Evolutionary conservation across 2,329 filamentous ascomycete species (phyloP), one percentile per base, ranked within the genome.

Genomic region (Penicillium griseofulvum): DNA sequence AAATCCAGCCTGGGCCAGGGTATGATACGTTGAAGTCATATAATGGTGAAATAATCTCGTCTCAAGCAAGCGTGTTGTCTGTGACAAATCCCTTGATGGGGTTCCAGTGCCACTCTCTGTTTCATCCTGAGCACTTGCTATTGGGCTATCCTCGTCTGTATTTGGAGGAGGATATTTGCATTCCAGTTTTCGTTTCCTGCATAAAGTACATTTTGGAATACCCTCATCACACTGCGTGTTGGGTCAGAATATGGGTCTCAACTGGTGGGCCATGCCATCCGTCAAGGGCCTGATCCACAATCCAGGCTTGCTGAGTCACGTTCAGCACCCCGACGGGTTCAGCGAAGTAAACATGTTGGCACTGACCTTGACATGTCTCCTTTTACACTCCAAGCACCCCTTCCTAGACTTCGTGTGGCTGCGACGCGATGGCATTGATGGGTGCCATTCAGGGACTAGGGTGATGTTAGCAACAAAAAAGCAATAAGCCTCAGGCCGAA

Each of bases 381-480:
- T 65, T 57, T 75, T 75, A 64, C 72, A 75, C 53, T 73, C 70
- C 55, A 68, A 62, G 53, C 72, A 75, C 36, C 72, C 72, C 61
- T 71, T 72, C 34, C 73, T 71, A 60, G 71, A 73, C 58, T 75
- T 75, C 28, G 70, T 74, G 58, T 75, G 72, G 33, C 65, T 69
- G 58, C 68, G 68, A 52, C 68, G 68, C 26, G 65, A 67, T 42
- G 66, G 66, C 68, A 70, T 70, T 49, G 56, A 58, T 39, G 28
- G 17, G 6, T 54, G 53, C 47, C 47, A 51, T 55, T 45, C 36
- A 55, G 34, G 26, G 41, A 41, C 28, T 8, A 26, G 8, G 26
- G 24, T 28, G 31, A 29, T 43, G 43, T 16, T 22, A 36, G 26
- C 43, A 31, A 22, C 22, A 33, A 24, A 31, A 26, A 39, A 33